A percentile compares a stretch with the other conserved stretches of the same genome.
These are phyloP conservation scores for Limnanthes douglasii DNA, from an alignment of 345 rosid genomes.

Conservation along the genomic window DNA sequence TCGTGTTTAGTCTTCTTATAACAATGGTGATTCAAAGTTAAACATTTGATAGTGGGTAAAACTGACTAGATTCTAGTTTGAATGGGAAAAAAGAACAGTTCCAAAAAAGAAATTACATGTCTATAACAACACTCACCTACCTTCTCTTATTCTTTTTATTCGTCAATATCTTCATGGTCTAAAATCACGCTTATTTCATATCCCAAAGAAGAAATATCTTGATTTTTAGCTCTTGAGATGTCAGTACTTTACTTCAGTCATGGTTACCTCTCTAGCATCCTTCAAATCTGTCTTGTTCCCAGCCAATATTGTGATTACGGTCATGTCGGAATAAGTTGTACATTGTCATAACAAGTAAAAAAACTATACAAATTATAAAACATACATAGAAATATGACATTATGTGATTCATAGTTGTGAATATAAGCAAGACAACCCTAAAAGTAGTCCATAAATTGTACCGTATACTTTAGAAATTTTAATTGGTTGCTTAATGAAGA, in stretches of 20 bases:
- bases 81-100: neutral
- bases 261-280: constrained; percentile 58
- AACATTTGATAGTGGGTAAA: too few relatives aligned
- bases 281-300: constrained; percentile 63
- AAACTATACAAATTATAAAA: too few relatives aligned
- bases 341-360: constrained; percentile 8
- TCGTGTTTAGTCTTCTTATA: too few relatives aligned
- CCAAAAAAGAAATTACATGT: neutral
- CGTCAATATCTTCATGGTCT: constrained; percentile 13
- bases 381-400: too few relatives aligned
- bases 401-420: too few relatives aligned
- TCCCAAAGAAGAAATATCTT: constrained; percentile 23
- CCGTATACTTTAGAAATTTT: too few relatives aligned
- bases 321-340: constrained; percentile 73
- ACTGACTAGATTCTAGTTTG: too few relatives aligned
- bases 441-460: too few relatives aligned
- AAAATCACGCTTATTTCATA: constrained; percentile 42
- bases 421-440: too few relatives aligned
- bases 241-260: constrained; percentile 54
- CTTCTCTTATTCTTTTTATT: constrained; percentile 8
- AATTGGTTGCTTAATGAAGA: too few relatives aligned
- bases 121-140: constrained; percentile 38
- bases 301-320: constrained; percentile 55
- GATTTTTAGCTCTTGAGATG: constrained; percentile 35
- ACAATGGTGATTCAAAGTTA: too few relatives aligned